Percentiles rank a stretch among this genome's conserved stretches.
These are phyloP conservation scores for Ophiocordyceps camponoti-floridani DNA, from an alignment of 2,329 filamentous ascomycete species.

Conservation along the genomic window DNA sequence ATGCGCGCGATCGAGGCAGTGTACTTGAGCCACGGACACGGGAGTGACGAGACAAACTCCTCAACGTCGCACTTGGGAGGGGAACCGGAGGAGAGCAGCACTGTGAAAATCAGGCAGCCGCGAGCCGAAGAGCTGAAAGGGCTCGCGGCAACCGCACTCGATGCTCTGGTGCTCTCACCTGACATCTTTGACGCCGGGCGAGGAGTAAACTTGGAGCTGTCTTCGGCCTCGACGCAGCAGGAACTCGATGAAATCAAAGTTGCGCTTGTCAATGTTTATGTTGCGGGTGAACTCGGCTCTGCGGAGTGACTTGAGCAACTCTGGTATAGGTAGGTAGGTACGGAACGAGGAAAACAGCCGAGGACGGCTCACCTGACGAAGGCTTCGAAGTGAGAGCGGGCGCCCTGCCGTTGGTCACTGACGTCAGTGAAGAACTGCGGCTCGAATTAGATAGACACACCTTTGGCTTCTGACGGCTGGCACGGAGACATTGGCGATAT, in stretches of 20 bases:
- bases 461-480: constrained; percentile 65
- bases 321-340: neutral
- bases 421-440: constrained; percentile 4
- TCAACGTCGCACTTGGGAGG: neutral
- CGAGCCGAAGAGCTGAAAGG: neutral
- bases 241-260: constrained; percentile 76
- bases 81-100: neutral
- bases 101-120: neutral
- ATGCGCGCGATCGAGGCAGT: constrained; percentile 3
- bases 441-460: constrained; percentile 1
- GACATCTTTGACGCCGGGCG: constrained; percentile 65
- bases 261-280: constrained; percentile 54
- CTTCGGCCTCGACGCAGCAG: constrained; percentile 63
- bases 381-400: constrained; percentile 40
- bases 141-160: neutral
- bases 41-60: too few relatives aligned
- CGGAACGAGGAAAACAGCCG: neutral
- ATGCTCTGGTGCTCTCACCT: constrained; percentile 11
- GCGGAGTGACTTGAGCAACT: too few relatives aligned
- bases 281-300: constrained; percentile 56
- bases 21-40: neutral
- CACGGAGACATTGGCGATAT: constrained; percentile 73
- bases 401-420: constrained; percentile 20
- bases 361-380: constrained; percentile 40
- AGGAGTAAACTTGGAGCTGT: constrained; percentile 69